Evolutionary conservation across 495 filamentous ascomycete genomes (phyloP).

Genomic region (Penicillium argentinense): DNA sequence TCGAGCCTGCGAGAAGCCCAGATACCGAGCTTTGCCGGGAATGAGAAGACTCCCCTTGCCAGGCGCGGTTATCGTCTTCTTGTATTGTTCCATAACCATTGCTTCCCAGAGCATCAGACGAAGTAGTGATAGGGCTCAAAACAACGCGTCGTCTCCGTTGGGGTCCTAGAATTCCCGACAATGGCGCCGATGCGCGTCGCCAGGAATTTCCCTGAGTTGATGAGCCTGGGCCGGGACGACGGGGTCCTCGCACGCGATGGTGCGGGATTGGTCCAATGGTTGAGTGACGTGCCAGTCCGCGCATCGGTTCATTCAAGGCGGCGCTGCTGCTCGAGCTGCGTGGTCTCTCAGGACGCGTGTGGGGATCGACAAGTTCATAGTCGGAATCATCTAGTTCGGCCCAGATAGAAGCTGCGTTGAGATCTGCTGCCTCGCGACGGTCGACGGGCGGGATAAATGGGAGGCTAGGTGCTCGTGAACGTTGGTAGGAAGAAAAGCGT

Average conservation of each 20-base stretch:
- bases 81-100: conserved; percentile 33
- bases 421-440: conserved; percentile 30
- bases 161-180: conserved; percentile 17
- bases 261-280: conserved; percentile 25
- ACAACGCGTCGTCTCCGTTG: conserved; percentile 21
- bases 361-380: conserved; percentile 21
- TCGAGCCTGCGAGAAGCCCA: conserved; percentile 35
- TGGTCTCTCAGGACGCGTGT: conserved; percentile 23
- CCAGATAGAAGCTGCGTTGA: conserved; percentile 50
- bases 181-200: conserved; percentile 31
- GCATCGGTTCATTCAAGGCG: conserved; percentile 18
- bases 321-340: conserved; percentile 29
- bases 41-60: neutral
- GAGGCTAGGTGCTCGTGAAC: conserved; percentile 37
- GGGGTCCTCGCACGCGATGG: conserved; percentile 25
- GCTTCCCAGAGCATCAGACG: neutral
- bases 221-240: conserved; percentile 13
- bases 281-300: conserved; percentile 25
- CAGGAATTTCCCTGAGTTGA: conserved; percentile 10
- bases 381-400: conserved; percentile 52
- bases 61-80: conserved; percentile 11
- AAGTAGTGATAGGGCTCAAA: conserved; percentile 2
- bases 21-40: neutral
- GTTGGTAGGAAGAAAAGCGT: conserved; percentile 25
- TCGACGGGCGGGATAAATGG: conserved; percentile 30